Base-by-base conservation (phyloP, 2,329 filamentous ascomycete species). In the Exophiala sp. region DNA sequence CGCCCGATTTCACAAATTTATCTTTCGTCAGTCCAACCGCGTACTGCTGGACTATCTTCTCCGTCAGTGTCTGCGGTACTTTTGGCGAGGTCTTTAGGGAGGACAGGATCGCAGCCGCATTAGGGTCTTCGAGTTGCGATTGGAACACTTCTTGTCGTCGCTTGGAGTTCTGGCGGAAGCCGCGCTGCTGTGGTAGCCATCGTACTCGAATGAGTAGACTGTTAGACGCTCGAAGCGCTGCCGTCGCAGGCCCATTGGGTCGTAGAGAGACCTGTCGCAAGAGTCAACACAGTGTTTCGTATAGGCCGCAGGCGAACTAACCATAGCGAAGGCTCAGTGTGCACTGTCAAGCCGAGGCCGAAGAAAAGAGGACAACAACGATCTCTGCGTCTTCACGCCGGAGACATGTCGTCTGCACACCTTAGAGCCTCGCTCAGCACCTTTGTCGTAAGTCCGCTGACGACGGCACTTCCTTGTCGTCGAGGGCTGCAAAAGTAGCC, bases 1-100 rank as follows among this genome's bases (percentile, higher is more conserved):
- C 91, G 66, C 91, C 91, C 3, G 81, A 77, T 64, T 79, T 81
- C 65, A 96, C 88, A 53, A 79, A 76, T 74, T 96, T 95, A 55
- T 84, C 89, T 9, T 82, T 70, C 1, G 88, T 72, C 1, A 96
- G 80, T 8, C 85, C 89, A n/a, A 91, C 78, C 0, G 89, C 81
- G 70, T 95, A 86, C 12, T 79, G 74, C 69, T 96, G 91, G 0
- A 96, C 86, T 55, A 96, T 96, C 77, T 96, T 96, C 70, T 96
- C 91, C 2, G 89, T 94, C 47, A 96, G 72, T 2, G 89, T 96
- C 72, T 96, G 91, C 0, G 88, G 81, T 2, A 72, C 71, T 14
- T 65, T 63, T 2, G 60, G 47, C 69, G 76, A 64, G 7, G 82
- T 81, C 70, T 89, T 88, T 66, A 86, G 81, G 33, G 89, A 85